A percentile compares a stretch with the other conserved stretches of the same genome.
Conservation (phyloP, 192 early-diverging fungal species). For the Backusella liffmaniae region DNA sequence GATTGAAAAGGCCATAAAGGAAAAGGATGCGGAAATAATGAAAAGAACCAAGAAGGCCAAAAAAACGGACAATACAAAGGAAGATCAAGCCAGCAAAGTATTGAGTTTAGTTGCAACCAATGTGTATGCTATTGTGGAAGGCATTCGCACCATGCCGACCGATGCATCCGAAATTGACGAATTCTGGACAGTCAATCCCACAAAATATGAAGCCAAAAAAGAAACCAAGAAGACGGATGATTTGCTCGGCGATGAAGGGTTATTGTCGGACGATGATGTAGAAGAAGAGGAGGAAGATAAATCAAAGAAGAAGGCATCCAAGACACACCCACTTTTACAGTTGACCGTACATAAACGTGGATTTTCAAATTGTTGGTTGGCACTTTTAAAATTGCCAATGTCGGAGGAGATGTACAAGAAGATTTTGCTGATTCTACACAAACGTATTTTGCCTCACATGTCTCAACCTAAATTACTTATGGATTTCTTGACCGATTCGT, state of each 20-base stretch:
- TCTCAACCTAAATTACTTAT: slow-evolving; percentile 74
- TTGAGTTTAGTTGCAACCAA: slow-evolving; percentile 52
- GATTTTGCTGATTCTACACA: slow-evolving; percentile 80
- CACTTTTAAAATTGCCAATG: slow-evolving; percentile 70
- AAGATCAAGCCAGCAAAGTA: not conserved
- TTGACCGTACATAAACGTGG: slow-evolving; percentile 61
- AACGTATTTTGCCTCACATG: slow-evolving; percentile 88
- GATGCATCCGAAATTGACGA: slow-evolving; percentile 51
- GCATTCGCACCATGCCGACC: slow-evolving; percentile 59
- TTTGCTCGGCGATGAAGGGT: slow-evolving; percentile 26
- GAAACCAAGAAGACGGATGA: not conserved
- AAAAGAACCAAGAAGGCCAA: slow-evolving; percentile 19
- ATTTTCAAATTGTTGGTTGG: slow-evolving; percentile 81
- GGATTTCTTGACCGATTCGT: slow-evolving; percentile 91
- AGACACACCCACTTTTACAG: slow-evolving; percentile 33
- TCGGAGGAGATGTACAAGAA: slow-evolving; percentile 75
- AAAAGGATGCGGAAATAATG: slow-evolving; percentile 35
- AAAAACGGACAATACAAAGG: slow-evolving; percentile 10
- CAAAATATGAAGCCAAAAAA: slow-evolving; percentile 12
- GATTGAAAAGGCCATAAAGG: slow-evolving; percentile 16
- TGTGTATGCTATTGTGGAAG: slow-evolving; percentile 56
- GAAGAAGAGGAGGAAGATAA: slow-evolving; percentile 26
- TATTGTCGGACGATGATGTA: slow-evolving; percentile 27
- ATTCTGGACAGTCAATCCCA: slow-evolving; percentile 63
- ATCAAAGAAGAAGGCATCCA: slow-evolving; percentile 27